These are phyloP conservation scores for Tremellales sp. DNA, from an alignment of 1,284 basidiomycete species.

Conservation along the genomic window DNA sequence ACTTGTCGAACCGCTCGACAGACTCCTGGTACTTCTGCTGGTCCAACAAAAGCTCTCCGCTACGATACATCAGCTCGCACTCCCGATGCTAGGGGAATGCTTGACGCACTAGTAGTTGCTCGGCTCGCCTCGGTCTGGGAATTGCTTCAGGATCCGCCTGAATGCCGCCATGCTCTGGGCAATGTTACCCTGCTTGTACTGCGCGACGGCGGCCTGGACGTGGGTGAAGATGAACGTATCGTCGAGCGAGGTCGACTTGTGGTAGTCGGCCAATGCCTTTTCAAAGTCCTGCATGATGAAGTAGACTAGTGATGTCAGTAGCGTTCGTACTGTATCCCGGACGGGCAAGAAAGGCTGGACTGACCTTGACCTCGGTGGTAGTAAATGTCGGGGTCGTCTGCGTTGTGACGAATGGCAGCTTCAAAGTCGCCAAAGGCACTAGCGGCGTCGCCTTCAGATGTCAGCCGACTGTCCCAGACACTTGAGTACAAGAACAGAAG, in stretches of 20 bases:
- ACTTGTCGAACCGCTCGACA: constrained; percentile 90
- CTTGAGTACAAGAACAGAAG: background rate
- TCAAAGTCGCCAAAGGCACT: constrained; percentile 90
- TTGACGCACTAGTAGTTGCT: constrained; percentile 78
- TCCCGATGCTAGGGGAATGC: background rate
- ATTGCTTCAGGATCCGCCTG: constrained; percentile 70
- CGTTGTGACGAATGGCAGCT: constrained; percentile 75
- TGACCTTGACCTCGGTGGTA: constrained; percentile 96
- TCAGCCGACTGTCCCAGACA: background rate
- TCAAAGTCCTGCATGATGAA: constrained; percentile 93
- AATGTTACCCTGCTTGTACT: constrained; percentile 83
- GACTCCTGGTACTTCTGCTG: constrained; percentile 86
- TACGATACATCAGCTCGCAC: constrained; percentile 43
- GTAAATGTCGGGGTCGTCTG: constrained; percentile 90
- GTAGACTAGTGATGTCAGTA: constrained; percentile 69
- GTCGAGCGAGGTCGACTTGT: constrained; percentile 67
- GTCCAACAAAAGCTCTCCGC: constrained; percentile 91
- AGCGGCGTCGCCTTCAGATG: constrained; percentile 54
- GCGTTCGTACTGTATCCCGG: background rate
- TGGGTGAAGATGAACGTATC: constrained; percentile 86
- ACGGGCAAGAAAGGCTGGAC: constrained; percentile 21
- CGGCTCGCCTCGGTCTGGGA: constrained; percentile 79
- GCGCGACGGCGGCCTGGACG: constrained; percentile 94
- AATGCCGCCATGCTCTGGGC: constrained; percentile 85
- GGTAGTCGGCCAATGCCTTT: constrained; percentile 84